Percentiles rank a stretch among this genome's conserved stretches.
Evolutionary conservation across 768 basidiomycete species (phyloP).

Genomic region (Mrakia hoshinonis): DNA sequence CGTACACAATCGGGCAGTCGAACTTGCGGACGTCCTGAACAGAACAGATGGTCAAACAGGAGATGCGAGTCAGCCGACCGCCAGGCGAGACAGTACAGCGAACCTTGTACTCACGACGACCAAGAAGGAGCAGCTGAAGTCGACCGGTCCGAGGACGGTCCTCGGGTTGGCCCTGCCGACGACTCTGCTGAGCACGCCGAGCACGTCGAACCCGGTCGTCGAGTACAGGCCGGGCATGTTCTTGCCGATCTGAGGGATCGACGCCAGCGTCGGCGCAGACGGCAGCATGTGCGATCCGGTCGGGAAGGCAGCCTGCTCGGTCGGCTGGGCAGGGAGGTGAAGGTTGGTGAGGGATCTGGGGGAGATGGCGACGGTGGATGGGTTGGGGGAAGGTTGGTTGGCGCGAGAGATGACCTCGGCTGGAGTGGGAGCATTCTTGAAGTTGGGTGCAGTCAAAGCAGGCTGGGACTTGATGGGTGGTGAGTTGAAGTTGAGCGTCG

Average conservation of each 20-base stretch:
- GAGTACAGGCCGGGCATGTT: slow-evolving; percentile 58
- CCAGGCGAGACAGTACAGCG: not conserved
- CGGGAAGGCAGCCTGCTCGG: slow-evolving; percentile 7
- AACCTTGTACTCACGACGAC: slow-evolving; percentile 47
- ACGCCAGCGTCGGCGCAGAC: slow-evolving; percentile 1
- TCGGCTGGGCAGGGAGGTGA: slow-evolving; percentile 9
- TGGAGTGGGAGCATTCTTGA: not conserved
- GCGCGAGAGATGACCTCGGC: not conserved
- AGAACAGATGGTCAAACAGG: not conserved
- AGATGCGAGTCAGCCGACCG: not conserved
- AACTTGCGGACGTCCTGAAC: slow-evolving; percentile 59
- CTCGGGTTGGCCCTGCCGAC: slow-evolving; percentile 62
- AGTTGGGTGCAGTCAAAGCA: not conserved
- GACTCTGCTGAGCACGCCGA: slow-evolving; percentile 71
- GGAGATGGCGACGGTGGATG: not conserved
- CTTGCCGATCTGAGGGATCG: slow-evolving; percentile 25
- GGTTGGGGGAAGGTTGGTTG: not conserved
- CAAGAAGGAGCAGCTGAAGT: slow-evolving; percentile 83
- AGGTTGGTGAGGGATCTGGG: not conserved
- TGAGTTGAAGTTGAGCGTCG: not conserved
- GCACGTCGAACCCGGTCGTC: slow-evolving; percentile 78
- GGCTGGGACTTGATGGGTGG: slow-evolving; percentile 12
- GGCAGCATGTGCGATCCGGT: slow-evolving; percentile 19
- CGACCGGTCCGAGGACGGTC: slow-evolving; percentile 78
- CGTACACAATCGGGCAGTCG: slow-evolving; percentile 84